phyloP scores from a whole-genome alignment of 2,329 filamentous ascomycete genomes.

The Talaromyces sp. region DNA sequence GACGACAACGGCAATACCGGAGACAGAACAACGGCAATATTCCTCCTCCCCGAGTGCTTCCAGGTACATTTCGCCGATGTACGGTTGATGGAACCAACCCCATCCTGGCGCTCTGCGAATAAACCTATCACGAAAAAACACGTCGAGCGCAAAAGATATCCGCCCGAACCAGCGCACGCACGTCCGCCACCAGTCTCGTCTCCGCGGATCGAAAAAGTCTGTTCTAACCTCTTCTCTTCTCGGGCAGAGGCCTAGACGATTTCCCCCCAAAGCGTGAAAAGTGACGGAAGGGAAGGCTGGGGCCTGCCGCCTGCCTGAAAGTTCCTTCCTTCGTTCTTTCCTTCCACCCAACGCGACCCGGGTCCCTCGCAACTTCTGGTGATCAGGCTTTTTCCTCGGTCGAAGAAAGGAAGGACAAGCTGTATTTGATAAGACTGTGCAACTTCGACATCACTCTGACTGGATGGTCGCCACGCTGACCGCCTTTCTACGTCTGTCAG shows the following conservation, averaged over 20 bases:
- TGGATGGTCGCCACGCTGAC: background rate
- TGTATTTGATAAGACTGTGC: background rate
- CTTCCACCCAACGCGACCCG: conserved; percentile 10
- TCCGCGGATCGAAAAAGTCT: background rate
- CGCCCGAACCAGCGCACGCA: background rate
- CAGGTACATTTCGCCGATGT: background rate
- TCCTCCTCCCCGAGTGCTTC: no score
- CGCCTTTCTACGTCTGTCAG: conserved; percentile 1
- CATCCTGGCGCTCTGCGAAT: background rate
- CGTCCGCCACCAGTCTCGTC: background rate
- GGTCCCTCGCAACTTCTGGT: conserved; percentile 14
- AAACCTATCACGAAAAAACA: background rate
- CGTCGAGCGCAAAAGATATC: background rate
- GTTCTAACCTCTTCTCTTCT: background rate
- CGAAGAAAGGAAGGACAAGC: background rate
- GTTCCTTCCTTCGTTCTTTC: background rate
- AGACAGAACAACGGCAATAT: background rate
- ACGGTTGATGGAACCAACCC: background rate
- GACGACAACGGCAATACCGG: background rate
- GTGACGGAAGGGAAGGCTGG: background rate
- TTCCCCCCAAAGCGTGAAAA: background rate
- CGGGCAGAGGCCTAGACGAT: background rate
- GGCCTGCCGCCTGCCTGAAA: no score
- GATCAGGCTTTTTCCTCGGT: no score
- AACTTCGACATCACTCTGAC: background rate